Percentiles rank a stretch among this genome's conserved stretches.
Evolutionary conservation across 768 basidiomycete species (phyloP).

Genomic region (Collybiopsis luxurians): DNA sequence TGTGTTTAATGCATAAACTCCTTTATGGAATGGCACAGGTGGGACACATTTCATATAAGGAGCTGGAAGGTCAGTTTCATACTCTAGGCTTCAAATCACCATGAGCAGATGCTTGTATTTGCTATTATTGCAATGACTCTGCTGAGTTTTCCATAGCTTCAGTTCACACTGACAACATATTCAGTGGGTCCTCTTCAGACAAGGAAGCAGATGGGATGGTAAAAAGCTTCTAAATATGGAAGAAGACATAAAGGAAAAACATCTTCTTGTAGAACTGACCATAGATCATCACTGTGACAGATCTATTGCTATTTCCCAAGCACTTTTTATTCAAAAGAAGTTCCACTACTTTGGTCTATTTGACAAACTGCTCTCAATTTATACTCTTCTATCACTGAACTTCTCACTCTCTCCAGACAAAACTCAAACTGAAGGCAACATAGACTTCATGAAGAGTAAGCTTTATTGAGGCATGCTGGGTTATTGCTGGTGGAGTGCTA

Average conservation of each 20-base stretch:
- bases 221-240: not conserved
- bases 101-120: slow-evolving; percentile 2
- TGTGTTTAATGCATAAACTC: not conserved
- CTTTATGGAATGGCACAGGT: slow-evolving; percentile 2
- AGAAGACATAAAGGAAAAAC: not conserved
- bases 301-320: not conserved
- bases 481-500: not conserved
- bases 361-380: no score
- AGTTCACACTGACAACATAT: not conserved
- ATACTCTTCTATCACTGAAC: no score
- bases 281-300: not conserved
- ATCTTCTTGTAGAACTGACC: not conserved
- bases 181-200: not conserved
- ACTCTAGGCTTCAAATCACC: not conserved
- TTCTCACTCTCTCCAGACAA: no score
- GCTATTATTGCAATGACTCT: not conserved
- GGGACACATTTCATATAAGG: slow-evolving; percentile 8
- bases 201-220: not conserved
- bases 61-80: not conserved
- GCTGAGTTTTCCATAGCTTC: not conserved
- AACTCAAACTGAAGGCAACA: no score
- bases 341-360: no score
- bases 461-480: not conserved
- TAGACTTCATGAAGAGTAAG: no score
- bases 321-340: not conserved